Evolutionary conservation across 1,139 yeast species (phyloP), one percentile per base, ranked within the genome.

Genomic region (Meyerozyma elateridarum): DNA sequence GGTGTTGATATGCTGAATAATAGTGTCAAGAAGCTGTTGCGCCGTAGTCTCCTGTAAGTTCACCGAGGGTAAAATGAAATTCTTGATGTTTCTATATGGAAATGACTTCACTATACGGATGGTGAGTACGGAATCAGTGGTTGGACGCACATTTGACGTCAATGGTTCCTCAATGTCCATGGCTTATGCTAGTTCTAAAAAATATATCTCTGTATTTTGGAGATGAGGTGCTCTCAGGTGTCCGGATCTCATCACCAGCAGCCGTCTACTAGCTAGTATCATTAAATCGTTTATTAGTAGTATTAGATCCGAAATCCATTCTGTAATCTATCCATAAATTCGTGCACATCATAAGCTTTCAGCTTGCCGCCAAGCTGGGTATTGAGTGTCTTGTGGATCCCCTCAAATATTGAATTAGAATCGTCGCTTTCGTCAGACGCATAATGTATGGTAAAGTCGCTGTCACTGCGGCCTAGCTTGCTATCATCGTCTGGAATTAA

Each of bases 1-100:
- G 5, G 81, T 71, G 33, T 73, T 65, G 37, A 88, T 81, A 22
- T 69, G 69, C 20, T 62, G 44, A 14, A 54, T 41, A 8, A 77
- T 56, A 29, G 46, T 45, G 13, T 70, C 73, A 24, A 82, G 66
- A 19, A 91, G 61, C 44, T 78, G 76, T 31, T 61, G 61, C 0
- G 89, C 84, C 0, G 89, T 85, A 36, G 82, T 79, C 13, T 61
- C 63, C 36, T 79, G 73, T 47, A 93, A 72, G 56, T 91, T 85
- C 31, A 89, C 71, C 44, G 83, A 74, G 29, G 73, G 76, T 35
- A 88, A 61, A 7, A 93, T 76, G 42, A 83, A 69, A 53, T 88
- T 89, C 55, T 82, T 85, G 37, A 89, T 89, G 44, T 91, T 88
- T 54, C 98, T 70, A 61, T 87, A 89, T 12, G 94, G 93, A 52